Evolutionary conservation across 805 yeast species (phyloP), one percentile per base, ranked within the genome.

Genomic region (Ogataea parapolymorpha): DNA sequence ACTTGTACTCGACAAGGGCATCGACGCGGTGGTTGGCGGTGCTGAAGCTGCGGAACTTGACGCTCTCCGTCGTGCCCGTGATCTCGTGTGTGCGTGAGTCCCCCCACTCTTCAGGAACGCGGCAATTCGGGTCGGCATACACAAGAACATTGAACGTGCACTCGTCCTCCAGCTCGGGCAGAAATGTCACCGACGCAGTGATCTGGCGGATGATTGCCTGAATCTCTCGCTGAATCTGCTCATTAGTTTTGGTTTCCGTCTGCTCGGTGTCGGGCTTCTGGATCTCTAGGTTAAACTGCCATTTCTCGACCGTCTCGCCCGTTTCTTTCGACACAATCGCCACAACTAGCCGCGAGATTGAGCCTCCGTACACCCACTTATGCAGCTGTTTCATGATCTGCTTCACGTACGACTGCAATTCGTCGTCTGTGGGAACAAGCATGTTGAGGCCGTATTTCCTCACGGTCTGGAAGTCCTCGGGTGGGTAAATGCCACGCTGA

Each of bases 401-500:
- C 26, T 76, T 65, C 8, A 90, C 77, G 56, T 90, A 90, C 1
- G 63, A 62, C 53, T 77, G 79, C 38, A 91, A 82, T 31, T 86
- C 95, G 31, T 81, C 85, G 56, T 88, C 95, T 13, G 72, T 73
- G 3, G 86, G 77, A 20, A 83, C 75, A 31, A 90, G 67, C 63
- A 90, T 64, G 42, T 81, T 83, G 41, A 90, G 62, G 15, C 86
- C 96, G 62, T 87, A 91, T 57, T 87, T 88, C 51, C 77, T 74
- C 2, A 86, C 88, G 2, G 81, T 71, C 37, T 74, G 74, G 62
- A 91, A 90, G 58, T 88, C 95, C 47, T 85, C 95, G 3, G 85
- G 72, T 0, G 96, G 95, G 54, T 90, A 90, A 14, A 90, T 80
- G 0, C 95, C 95, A 38, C 98, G 67, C 60, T 91, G 97, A 59